Evolutionary conservation across 2,329 filamentous ascomycete genomes (phyloP), one percentile per base, ranked within the genome.

Genomic region (Xylariaceae sp.): DNA sequence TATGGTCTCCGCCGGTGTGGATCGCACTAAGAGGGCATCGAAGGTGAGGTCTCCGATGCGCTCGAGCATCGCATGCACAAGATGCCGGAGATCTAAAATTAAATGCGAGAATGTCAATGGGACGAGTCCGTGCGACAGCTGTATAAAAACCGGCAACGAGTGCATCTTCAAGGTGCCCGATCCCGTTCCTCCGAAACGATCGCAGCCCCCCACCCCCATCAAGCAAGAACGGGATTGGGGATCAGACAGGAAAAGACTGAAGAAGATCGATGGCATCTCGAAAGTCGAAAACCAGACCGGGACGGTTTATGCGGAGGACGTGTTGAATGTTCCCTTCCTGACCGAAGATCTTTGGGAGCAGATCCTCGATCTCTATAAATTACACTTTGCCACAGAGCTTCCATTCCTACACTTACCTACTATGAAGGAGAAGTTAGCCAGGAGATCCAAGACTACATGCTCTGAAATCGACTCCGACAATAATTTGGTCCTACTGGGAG

Each of bases 31-130:
- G 50, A 64, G 67, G 38, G 55, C 62, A 14, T 14, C 5, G 37
- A 68, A 68, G 59, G 73, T 73, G 57, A 69, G 71, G 45, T 65
- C 70, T 11, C 73, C 74, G 25, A 85, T 89, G 79, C 79, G 88
- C 55, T 89, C 86, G 37, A 88, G 84, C 60, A 88, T 92, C 61
- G 87, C 88, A 38, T 93, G 88, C 66, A 73, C 80, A 50, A 76
- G 81, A 52, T 92, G 88, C 63, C 78, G 88, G 47, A 80, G 81
- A 58, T 89, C 86, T 63, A 94, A 93, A 68, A 88, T 92, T 63
- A 92, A 92, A 67, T 94, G 88, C 69, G 82, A 88, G 65, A 93
- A 93, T 67, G 77, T 79, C 55, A 86, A 86, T 49, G 78, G 83
- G 46, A 78, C 79, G 50, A 83, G 81, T 14, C 80, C 79, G 14